Percentiles rank a stretch among this genome's conserved stretches.
Evolutionary conservation across 192 early-diverging fungal genomes (phyloP).

Genomic region (Backusella australiensis): DNA sequence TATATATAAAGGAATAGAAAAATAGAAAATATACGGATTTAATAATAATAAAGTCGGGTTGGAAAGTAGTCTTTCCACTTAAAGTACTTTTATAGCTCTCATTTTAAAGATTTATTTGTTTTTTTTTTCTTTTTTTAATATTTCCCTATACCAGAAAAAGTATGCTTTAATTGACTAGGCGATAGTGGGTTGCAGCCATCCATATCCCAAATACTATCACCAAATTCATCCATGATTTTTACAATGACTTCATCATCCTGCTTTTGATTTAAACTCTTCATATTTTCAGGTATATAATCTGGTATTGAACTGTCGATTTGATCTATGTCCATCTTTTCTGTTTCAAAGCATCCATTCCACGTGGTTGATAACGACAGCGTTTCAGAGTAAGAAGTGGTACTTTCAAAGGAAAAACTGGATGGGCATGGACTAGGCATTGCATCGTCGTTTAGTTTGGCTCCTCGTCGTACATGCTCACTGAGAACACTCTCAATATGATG

Average conservation of each 20-base stretch:
- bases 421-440: not conserved
- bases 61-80: not conserved
- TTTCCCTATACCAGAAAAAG: not conserved
- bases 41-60: not conserved
- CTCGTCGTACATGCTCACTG: conserved; percentile 11
- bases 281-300: not conserved
- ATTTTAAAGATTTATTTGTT: not conserved
- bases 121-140: not conserved
- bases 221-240: conserved; percentile 9
- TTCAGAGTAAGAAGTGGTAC: not conserved
- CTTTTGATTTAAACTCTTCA: not conserved
- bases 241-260: not conserved
- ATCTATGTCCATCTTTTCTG: conserved; percentile 9
- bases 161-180: not conserved
- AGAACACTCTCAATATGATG: conserved; percentile 16
- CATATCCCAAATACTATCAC: conserved; percentile 7
- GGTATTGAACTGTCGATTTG: not conserved
- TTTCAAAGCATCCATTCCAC: not conserved
- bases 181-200: not conserved
- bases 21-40: not conserved
- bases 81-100: no score
- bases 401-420: conserved; percentile 4
- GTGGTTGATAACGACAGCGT: not conserved
- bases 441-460: not conserved
- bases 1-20: no score